Conservation (phyloP, 805 yeast genomes). For the Spathaspora arborariae region DNA sequence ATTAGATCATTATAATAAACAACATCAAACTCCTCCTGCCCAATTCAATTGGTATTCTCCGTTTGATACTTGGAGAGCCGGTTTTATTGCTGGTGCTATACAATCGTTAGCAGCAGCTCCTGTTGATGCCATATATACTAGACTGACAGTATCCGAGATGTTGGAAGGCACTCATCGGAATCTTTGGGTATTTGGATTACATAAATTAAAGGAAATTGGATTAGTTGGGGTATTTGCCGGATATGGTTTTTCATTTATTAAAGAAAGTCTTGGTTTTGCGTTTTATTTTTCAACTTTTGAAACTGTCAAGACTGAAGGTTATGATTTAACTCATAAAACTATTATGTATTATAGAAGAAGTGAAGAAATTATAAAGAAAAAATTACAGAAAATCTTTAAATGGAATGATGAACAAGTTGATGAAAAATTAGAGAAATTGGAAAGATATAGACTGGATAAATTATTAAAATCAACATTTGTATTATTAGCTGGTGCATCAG, state of each 20-base stretch:
- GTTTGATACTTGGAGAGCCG: slow-evolving; percentile 70
- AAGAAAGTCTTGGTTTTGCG: slow-evolving; percentile 83
- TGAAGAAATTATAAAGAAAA: slow-evolving; percentile 38
- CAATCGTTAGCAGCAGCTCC: slow-evolving; percentile 95
- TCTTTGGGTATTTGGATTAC: slow-evolving; percentile 72
- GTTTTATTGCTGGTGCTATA: slow-evolving; percentile 78
- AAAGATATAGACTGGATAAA: slow-evolving; percentile 38
- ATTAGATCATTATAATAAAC: slow-evolving; percentile 29
- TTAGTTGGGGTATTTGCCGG: slow-evolving; percentile 88
- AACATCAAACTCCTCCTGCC: slow-evolving; percentile 9
- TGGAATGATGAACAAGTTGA: slow-evolving; percentile 16
- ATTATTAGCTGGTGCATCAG: slow-evolving; percentile 81
- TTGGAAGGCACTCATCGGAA: slow-evolving; percentile 63
- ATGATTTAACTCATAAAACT: slow-evolving; percentile 42
- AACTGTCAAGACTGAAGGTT: slow-evolving; percentile 66
- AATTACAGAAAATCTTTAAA: slow-evolving; percentile 12
- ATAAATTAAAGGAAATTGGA: slow-evolving; percentile 71
- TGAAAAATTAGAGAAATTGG: slow-evolving; percentile 22
- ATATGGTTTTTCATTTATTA: slow-evolving; percentile 67
- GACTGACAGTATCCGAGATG: slow-evolving; percentile 75
- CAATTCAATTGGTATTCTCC: slow-evolving; percentile 21
- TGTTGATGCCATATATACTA: slow-evolving; percentile 81
- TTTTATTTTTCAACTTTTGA: slow-evolving; percentile 81
- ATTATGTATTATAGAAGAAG: slow-evolving; percentile 41
- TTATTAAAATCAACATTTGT: slow-evolving; percentile 66